phyloP scores from a whole-genome alignment of 139 green algal genomes.

The Asterochloris sp. region DNA sequence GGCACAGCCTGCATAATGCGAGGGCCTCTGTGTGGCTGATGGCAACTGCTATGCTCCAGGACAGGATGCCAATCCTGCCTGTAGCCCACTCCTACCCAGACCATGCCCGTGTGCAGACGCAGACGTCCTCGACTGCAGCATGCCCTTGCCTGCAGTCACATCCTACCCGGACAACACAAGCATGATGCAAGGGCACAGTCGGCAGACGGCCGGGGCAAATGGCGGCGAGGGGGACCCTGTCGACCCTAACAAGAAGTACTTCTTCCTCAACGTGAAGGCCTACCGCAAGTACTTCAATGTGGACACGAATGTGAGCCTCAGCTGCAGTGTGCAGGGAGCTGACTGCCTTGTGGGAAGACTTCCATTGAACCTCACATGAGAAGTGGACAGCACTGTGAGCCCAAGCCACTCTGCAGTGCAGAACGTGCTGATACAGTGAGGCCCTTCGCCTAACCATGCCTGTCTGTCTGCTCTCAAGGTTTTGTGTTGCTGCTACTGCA shows the following conservation, averaged over 20 bases:
- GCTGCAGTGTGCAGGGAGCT: neutral
- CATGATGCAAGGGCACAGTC: conserved; percentile 8
- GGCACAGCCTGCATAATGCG: no score
- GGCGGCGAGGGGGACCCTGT: neutral
- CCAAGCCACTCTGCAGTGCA: neutral
- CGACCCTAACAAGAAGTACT: conserved; percentile 47
- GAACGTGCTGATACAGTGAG: no score
- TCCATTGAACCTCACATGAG: neutral
- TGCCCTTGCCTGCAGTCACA: conserved; percentile 10
- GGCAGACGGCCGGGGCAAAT: neutral
- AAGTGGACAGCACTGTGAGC: neutral
- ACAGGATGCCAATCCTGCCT: no score
- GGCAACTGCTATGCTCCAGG: no score
- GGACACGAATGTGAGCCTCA: conserved; percentile 56
- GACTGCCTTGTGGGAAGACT: no score
- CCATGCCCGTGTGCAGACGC: no score
- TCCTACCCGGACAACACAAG: conserved; percentile 5
- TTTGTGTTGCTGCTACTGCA: conserved; percentile 16
- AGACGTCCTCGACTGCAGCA: neutral
- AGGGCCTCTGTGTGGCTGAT: no score
- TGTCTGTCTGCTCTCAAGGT: no score
- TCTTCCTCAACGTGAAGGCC: conserved; percentile 69
- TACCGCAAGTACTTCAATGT: conserved; percentile 83
- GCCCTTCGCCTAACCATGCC: no score
- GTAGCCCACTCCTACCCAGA: no score